Base-by-base conservation (phyloP, 768 basidiomycete genomes). In the Boletus vermiculosoides region DNA sequence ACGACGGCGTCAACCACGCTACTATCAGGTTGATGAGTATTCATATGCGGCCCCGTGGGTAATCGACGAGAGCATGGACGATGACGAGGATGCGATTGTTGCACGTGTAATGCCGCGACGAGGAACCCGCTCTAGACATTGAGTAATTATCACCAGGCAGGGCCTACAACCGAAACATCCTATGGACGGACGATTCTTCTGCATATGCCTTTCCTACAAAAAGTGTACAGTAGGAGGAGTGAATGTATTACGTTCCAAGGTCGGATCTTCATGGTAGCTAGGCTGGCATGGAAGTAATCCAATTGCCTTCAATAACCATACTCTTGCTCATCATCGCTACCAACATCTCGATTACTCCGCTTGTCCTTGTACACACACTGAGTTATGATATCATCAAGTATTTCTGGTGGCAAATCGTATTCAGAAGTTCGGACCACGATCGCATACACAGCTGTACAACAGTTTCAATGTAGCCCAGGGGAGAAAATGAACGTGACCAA, bases 401-500 rank as follows among this genome's bases (percentile, higher is more conserved):
- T 79, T 46, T 88, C 83, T 9, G 80, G 80, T 4, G 86, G 80
- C 8, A 90, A 66, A 62, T 88, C 85, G 61, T 84, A 90, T 63
- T 92, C 90, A 18, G 86, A 90, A 48, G 80, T 81, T 51, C 90
- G 81, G 50, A 92, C 79, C 39, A 80, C 78, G 49, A 91, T 81
- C 5, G 89, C 83, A 65, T 91, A 92, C 45, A 82, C 83, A 45
- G 86, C 90, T 92, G 58, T 9, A 45, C 11, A 23, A 51, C 41
- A 13, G 51, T 47, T 53, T 63, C 37, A 65, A 55, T 23, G 18
- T 39, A 46, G 45, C 40, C 15, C 20, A 6, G 47, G 23, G 30
- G 23, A 34, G n/a, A 48, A 39, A 30, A 53, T n/a, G 28, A 56
- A 53, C 16, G 41, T 22, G 58, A 2, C 12, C 12, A 37, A 36